Evolutionary conservation across 2,329 filamentous ascomycete genomes (phyloP).

Genomic region (Mycogone perniciosa): DNA sequence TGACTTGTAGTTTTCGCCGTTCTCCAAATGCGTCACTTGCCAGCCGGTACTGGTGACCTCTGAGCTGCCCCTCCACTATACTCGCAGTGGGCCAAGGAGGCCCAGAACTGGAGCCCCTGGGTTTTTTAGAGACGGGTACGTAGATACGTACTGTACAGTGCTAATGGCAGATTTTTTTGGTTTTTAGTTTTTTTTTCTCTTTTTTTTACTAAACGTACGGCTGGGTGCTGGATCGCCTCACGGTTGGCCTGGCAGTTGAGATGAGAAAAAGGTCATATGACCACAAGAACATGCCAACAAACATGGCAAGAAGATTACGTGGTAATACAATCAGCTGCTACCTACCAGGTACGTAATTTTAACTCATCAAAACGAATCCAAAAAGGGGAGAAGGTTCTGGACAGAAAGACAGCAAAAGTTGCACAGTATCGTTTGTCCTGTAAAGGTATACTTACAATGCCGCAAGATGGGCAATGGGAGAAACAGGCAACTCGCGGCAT

Average conservation of each 20-base stretch:
- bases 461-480: background rate
- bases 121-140: background rate
- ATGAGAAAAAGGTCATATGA: too few species aligned
- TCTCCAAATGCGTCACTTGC: conserved; percentile 10
- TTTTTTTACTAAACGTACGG: background rate
- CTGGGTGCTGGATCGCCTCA: background rate
- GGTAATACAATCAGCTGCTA: too few species aligned
- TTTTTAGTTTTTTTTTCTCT: background rate
- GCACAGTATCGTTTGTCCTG: background rate
- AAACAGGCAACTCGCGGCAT: conserved; percentile 1
- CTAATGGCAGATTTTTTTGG: background rate
- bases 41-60: conserved; percentile 11
- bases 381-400: background rate
- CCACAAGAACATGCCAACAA: too few species aligned
- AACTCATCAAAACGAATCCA: background rate
- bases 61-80: conserved; percentile 2
- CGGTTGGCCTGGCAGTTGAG: too few species aligned
- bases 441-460: too few species aligned
- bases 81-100: conserved; percentile 7
- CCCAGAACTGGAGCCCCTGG: conserved; percentile 13
- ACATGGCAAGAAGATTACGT: too few species aligned
- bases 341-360: too few species aligned
- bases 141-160: background rate
- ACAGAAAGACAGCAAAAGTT: background rate
- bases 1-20: conserved; percentile 2